Conservation (phyloP, 228 moss, liverwort and hornwort genomes). For the Sphagnum magellanicum region DNA sequence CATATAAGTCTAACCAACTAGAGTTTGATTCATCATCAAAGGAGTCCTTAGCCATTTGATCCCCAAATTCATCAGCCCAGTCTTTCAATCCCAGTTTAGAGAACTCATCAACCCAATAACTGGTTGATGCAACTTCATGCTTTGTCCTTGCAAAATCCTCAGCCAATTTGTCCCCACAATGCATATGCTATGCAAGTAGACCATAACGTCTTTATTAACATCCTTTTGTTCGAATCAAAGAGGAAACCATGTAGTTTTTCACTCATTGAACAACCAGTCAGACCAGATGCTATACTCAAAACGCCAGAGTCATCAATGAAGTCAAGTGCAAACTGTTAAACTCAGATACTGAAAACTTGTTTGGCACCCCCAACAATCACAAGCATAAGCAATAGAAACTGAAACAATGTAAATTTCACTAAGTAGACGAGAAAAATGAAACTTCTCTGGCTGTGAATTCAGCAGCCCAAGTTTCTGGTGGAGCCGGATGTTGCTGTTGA, state of each 20-base stretch:
- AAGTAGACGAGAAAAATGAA: not conserved
- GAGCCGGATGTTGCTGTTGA: slow-evolving; percentile 43
- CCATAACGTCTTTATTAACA: too few species aligned
- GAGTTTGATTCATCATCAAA: slow-evolving; percentile 62
- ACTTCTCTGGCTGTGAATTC: slow-evolving; percentile 60
- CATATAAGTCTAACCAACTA: slow-evolving; percentile 89
- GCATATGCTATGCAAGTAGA: slow-evolving; percentile 51
- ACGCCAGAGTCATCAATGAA: too few species aligned
- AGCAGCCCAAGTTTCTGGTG: slow-evolving; percentile 52
- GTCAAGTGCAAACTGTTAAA: too few species aligned
- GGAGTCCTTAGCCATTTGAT: slow-evolving; percentile 41
- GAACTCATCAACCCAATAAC: slow-evolving; percentile 88
- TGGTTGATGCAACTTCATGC: slow-evolving; percentile 32
- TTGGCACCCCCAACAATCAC: too few species aligned
- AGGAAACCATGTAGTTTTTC: too few species aligned
- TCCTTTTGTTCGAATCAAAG: too few species aligned
- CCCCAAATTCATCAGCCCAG: slow-evolving; percentile 91
- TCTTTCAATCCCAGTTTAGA: slow-evolving; percentile 71
- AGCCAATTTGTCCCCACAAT: slow-evolving; percentile 59
- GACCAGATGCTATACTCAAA: too few species aligned
- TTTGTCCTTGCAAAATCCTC: slow-evolving; percentile 41
- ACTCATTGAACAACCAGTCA: too few species aligned
- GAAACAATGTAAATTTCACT: not conserved
- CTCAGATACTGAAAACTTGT: too few species aligned
- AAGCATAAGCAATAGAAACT: not conserved